Evolutionary conservation across 176 grass and related monocot species (phyloP), one percentile per base, ranked within the genome.

Genomic region (Alopecurus myosuroides): DNA sequence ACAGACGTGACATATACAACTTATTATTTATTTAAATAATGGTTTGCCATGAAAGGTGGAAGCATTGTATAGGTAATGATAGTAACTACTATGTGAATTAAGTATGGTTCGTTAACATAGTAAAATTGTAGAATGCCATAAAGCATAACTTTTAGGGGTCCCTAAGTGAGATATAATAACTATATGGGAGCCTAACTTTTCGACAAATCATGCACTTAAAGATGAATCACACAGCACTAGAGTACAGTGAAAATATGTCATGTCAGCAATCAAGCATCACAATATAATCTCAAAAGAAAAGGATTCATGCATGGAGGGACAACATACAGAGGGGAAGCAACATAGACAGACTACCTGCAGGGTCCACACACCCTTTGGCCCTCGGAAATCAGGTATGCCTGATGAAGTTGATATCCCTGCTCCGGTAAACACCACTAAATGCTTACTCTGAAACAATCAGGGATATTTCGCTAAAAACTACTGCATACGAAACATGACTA

Each of bases 371-470:
- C 93, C 96, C 81, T 92, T 95, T 37, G 96, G 96, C 18, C 96
- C 96, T 90, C 96, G 90, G 58, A 98, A 98, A 88, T 98, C 96
- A 46, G 96, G 96, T 80, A 98, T 98, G 29, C 96, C 96, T 61
- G 92, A 92, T 42, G 96, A 95, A 78, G 96, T 98, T 87, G 96
- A 98, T 93, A 98, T 98, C 36, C 96, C 93, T 52, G 96, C 96
- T 70, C 96, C 96, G 7, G 96, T 98, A 85, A 98, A 98, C 64
- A 90, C 93, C 76, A 98, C 93, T 78, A 98, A 86, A 93, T 98
- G 93, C 87, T 95, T 98, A 88, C 96, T 98, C 96, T 98, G 91
- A 86, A 90, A 88, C 37, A 82, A 83, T 50, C 41, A 77, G 70
- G n/a, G 33, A 39, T 50, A 55, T 37, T 46, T 81, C 2, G 70